These are phyloP conservation scores for Termitomyces sp. DNA, from an alignment of 768 basidiomycete species.

Conservation along the genomic window DNA sequence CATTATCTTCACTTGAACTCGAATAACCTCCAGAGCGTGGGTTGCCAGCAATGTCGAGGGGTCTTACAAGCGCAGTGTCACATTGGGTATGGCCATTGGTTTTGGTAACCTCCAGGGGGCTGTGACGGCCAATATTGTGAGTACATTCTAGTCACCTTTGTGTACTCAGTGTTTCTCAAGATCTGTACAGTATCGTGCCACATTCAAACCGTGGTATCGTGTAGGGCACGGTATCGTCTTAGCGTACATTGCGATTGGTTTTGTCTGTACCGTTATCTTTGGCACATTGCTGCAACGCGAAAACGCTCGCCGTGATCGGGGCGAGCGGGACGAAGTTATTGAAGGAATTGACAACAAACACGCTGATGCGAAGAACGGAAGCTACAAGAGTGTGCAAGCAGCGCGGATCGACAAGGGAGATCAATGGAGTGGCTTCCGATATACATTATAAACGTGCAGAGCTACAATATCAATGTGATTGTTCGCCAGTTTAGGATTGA, in stretches of 20 bases:
- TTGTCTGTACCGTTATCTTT: conserved; percentile 50
- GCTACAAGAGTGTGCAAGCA: conserved; percentile 49
- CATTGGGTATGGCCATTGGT: conserved; percentile 70
- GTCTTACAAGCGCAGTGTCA: conserved; percentile 69
- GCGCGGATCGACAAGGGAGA: conserved; percentile 67
- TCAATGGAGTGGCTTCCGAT: conserved; percentile 75
- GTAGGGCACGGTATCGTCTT: conserved; percentile 70
- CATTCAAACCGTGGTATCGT: conserved; percentile 65
- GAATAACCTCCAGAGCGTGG: conserved; percentile 53
- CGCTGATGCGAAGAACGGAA: conserved; percentile 52
- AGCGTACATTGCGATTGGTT: conserved; percentile 67
- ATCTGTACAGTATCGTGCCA: conserved; percentile 54
- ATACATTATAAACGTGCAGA: conserved; percentile 42
- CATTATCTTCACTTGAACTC: not conserved
- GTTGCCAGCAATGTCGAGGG: conserved; percentile 73
- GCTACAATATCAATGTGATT: not conserved
- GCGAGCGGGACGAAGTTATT: conserved; percentile 68
- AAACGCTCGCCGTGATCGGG: conserved; percentile 61
- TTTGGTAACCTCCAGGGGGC: conserved; percentile 70
- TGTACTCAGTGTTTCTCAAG: not conserved
- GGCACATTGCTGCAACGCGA: conserved; percentile 51
- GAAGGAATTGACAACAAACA: conserved; percentile 43
- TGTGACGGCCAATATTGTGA: conserved; percentile 62
- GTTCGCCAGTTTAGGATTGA: not conserved
- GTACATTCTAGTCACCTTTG: conserved; percentile 21